These are phyloP conservation scores for Pythium diclinum DNA, from an alignment of 352 stramenopile species.

Conservation along the genomic window DNA sequence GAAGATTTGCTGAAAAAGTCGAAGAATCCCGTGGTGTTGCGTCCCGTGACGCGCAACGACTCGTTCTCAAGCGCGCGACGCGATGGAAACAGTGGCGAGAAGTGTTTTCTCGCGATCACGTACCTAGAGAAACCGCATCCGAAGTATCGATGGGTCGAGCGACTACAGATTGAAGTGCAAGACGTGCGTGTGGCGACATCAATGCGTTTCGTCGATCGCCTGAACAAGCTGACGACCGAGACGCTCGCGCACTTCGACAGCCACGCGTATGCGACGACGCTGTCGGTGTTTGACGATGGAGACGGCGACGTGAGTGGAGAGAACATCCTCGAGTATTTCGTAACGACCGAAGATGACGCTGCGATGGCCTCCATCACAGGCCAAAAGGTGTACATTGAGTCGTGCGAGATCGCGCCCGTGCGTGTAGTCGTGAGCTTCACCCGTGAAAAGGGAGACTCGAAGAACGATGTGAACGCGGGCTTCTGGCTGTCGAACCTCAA, in stretches of 20 bases:
- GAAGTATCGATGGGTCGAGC: conserved; percentile 73
- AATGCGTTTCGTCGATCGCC: conserved; percentile 75
- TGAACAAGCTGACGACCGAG: conserved; percentile 57
- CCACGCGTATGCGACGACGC: conserved; percentile 49
- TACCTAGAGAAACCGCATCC: conserved; percentile 69
- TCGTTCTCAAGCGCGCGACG: conserved; percentile 15
- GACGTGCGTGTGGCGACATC: conserved; percentile 71
- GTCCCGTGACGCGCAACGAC: conserved; percentile 34
- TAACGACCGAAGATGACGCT: conserved; percentile 40
- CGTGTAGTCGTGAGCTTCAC: conserved; percentile 76
- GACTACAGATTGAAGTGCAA: conserved; percentile 54
- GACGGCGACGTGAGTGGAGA: conserved; percentile 29
- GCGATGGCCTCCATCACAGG: conserved; percentile 76
- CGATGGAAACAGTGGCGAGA: conserved; percentile 7
- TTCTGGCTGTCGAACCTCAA: conserved; percentile 85
- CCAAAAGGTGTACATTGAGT: conserved; percentile 74
- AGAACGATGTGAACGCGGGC: conserved; percentile 31
- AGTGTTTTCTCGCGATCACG: conserved; percentile 63
- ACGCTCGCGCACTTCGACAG: conserved; percentile 69
- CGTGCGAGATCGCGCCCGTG: conserved; percentile 63
- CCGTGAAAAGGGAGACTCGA: conserved; percentile 59
- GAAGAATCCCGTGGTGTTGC: conserved; percentile 65
- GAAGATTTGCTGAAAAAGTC: conserved; percentile 64
- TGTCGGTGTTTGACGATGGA: conserved; percentile 32
- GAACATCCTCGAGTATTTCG: conserved; percentile 73